A percentile compares a stretch with the other conserved stretches of the same genome.
Conservation (phyloP, 75 land plant species). For the Pinus taeda region DNA sequence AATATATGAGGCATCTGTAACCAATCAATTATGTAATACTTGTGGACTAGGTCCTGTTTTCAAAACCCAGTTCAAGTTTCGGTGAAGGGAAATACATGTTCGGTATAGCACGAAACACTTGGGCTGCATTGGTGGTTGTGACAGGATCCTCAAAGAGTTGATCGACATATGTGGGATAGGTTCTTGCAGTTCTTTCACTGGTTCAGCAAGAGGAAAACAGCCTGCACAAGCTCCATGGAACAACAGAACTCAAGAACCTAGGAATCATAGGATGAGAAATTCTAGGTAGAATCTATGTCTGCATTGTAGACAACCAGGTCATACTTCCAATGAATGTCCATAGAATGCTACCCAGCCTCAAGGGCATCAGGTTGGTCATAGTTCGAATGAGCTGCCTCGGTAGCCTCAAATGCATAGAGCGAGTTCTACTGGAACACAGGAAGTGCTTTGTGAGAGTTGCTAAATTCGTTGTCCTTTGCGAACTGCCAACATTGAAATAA, state of each 20-base stretch:
- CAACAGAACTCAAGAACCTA: neutral
- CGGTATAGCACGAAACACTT: neutral
- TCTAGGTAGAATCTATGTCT: constrained; percentile 31
- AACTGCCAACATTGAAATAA: constrained; percentile 83
- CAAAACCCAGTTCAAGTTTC: too few species aligned
- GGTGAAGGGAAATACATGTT: too few species aligned
- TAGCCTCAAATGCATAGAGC: constrained; percentile 7
- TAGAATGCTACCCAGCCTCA: constrained; percentile 19
- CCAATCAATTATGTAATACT: too few species aligned
- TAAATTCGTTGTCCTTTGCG: constrained; percentile 45
- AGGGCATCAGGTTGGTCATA: constrained; percentile 7
- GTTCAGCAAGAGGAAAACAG: constrained; percentile 40
- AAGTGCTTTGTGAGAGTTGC: constrained; percentile 31
- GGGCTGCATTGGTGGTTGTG: constrained; percentile 98
- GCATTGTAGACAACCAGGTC: constrained; percentile 65
- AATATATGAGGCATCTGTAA: too few species aligned
- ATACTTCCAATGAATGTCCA: constrained; percentile 65
- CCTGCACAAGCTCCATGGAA: constrained; percentile 9
- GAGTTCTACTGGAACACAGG: constrained; percentile 13
- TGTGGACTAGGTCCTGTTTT: too few species aligned
- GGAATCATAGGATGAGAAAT: constrained; percentile 16
- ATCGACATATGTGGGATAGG: constrained; percentile 92
- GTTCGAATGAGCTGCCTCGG: neutral
- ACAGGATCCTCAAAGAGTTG: constrained; percentile 59
- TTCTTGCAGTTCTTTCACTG: constrained; percentile 28